Conservation (phyloP, 306 rosid genomes). For the Geum urbanum region DNA sequence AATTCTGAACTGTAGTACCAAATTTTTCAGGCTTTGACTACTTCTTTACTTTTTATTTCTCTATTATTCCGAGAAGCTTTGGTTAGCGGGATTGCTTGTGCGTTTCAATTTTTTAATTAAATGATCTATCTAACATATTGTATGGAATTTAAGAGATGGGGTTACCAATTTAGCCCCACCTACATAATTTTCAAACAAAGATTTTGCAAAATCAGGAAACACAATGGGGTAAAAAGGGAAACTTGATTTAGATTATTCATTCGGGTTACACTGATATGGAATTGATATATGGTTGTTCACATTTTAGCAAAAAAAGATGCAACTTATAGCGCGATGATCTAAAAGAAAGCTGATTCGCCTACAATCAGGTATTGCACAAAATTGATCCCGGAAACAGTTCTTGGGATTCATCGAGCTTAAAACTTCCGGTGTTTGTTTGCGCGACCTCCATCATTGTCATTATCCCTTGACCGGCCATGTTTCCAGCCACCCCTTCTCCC, state of each 20-base stretch:
- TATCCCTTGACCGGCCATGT: slow-evolving; percentile 56
- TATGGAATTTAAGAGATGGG: neutral
- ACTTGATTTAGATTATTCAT: neutral
- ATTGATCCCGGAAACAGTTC: slow-evolving; percentile 2
- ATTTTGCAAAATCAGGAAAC: neutral
- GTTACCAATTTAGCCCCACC: neutral
- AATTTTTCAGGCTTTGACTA: neutral
- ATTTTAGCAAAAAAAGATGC: neutral
- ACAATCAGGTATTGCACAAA: slow-evolving; percentile 15
- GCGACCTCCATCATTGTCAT: slow-evolving; percentile 42
- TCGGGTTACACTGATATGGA: slow-evolving; percentile 4
- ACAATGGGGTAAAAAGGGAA: too few species aligned
- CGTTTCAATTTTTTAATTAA: neutral
- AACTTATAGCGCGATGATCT: slow-evolving; percentile 3
- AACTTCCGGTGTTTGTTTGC: slow-evolving; percentile 53
- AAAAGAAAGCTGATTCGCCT: neutral
- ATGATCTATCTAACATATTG: neutral
- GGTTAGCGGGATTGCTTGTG: neutral
- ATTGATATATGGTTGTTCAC: slow-evolving; percentile 3
- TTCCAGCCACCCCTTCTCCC: slow-evolving; percentile 64
- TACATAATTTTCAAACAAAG: neutral
- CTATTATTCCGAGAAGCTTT: neutral
- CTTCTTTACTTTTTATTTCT: neutral
- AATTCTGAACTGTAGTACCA: neutral
- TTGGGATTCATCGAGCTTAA: slow-evolving; percentile 15